Evolutionary conservation across 2,329 filamentous ascomycete genomes (phyloP).

Genomic region (Phaeosphaeria sp.): DNA sequence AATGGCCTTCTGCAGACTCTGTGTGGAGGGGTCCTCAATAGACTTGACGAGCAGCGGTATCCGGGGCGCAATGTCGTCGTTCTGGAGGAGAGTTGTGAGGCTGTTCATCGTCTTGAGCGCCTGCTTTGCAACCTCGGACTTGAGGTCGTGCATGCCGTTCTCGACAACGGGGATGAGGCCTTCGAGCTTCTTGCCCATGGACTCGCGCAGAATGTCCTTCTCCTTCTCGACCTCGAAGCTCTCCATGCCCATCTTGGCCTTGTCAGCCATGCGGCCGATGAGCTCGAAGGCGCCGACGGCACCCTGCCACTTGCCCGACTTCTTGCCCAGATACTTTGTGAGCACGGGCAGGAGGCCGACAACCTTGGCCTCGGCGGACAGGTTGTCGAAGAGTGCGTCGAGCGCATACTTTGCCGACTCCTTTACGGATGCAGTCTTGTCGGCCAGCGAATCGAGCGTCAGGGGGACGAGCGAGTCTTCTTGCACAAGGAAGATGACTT

Average conservation of each 20-base stretch:
- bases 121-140: slow-evolving; percentile 82
- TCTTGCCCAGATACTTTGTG: slow-evolving; percentile 76
- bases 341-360: slow-evolving; percentile 81
- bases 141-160: slow-evolving; percentile 94
- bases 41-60: slow-evolving; percentile 92
- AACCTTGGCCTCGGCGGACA: slow-evolving; percentile 83
- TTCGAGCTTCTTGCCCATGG: slow-evolving; percentile 88
- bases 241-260: slow-evolving; percentile 84
- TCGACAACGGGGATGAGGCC: slow-evolving; percentile 90
- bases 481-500: slow-evolving; percentile 82
- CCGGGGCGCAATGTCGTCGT: slow-evolving; percentile 93
- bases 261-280: slow-evolving; percentile 92
- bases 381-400: slow-evolving; percentile 80
- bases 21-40: slow-evolving; percentile 90
- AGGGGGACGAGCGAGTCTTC: slow-evolving; percentile 74
- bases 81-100: slow-evolving; percentile 86
- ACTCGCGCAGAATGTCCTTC: slow-evolving; percentile 87
- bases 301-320: slow-evolving; percentile 96
- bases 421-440: slow-evolving; percentile 87
- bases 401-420: slow-evolving; percentile 94
- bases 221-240: slow-evolving; percentile 83
- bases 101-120: slow-evolving; percentile 91
- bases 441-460: slow-evolving; percentile 83
- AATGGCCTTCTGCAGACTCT: slow-evolving; percentile 92
- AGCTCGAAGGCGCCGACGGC: slow-evolving; percentile 85